phyloP scores from a whole-genome alignment of 2,329 filamentous ascomycete species.

The Aspergillus neotritici region DNA sequence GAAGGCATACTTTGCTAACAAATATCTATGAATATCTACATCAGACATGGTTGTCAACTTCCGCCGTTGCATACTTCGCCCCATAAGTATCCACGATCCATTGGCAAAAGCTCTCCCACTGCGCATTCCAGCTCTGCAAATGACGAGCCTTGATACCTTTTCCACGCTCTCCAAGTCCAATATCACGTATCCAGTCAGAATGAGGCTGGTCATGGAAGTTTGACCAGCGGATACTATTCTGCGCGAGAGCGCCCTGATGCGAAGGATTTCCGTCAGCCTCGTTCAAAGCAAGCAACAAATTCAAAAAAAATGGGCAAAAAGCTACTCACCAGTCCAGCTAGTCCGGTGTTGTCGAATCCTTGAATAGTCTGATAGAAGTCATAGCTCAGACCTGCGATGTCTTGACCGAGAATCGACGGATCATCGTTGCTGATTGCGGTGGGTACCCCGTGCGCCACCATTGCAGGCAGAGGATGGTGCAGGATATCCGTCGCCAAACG shows the following conservation, averaged over 20 bases:
- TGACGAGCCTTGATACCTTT: conserved; percentile 62
- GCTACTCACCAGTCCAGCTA: conserved; percentile 67
- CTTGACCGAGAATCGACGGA: conserved; percentile 79
- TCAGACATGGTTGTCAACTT: background rate
- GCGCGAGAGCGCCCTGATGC: conserved; percentile 54
- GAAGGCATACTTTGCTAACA: too few species aligned
- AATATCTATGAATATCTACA: too few species aligned
- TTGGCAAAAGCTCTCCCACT: conserved; percentile 82
- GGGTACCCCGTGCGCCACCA: conserved; percentile 74
- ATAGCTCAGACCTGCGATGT: conserved; percentile 73
- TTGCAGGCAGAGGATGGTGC: conserved; percentile 71
- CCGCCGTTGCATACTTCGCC: background rate
- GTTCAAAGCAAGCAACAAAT: background rate
- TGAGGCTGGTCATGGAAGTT: conserved; percentile 71
- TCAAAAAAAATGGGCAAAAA: background rate
- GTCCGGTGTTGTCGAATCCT: conserved; percentile 81
- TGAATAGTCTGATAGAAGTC: conserved; percentile 91
- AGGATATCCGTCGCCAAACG: conserved; percentile 69
- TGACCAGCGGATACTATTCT: conserved; percentile 84
- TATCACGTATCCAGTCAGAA: conserved; percentile 64
- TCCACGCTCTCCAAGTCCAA: conserved; percentile 67
- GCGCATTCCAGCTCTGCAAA: conserved; percentile 67
- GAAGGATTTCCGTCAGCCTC: background rate
- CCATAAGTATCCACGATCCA: conserved; percentile 60
- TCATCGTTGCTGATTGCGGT: conserved; percentile 85